Conservation (phyloP, 75 land plant species). For the Chamaecyparis obtusa region DNA sequence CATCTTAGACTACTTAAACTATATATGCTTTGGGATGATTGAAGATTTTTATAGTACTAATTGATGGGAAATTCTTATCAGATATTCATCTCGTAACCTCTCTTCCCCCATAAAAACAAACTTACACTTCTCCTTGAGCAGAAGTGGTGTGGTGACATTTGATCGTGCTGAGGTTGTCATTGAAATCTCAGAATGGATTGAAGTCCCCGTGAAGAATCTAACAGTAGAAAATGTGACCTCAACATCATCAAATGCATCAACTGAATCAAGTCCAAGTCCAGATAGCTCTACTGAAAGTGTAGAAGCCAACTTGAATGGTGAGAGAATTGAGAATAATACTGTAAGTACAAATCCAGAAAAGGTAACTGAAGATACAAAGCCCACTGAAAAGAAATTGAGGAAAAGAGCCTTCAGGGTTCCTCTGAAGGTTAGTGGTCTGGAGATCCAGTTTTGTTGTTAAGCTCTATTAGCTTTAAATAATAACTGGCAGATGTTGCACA, state of each 20-base stretch:
- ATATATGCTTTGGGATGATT: background rate
- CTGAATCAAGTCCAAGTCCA: constrained; percentile 25
- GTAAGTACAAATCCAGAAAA: constrained; percentile 26
- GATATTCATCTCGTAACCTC: constrained; percentile 78
- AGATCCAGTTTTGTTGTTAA: background rate
- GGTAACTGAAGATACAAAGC: constrained; percentile 19
- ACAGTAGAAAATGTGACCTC: constrained; percentile 48
- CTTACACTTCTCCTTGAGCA: constrained; percentile 83
- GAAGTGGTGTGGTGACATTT: constrained; percentile 82
- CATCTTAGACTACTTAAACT: background rate
- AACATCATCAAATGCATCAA: constrained; percentile 32
- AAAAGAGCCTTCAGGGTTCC: constrained; percentile 82
- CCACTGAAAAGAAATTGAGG: constrained; percentile 75
- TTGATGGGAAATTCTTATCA: constrained; percentile 16
- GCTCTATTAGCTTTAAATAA: background rate
- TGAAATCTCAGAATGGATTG: constrained; percentile 89
- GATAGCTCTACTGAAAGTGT: constrained; percentile 24
- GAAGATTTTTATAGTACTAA: background rate
- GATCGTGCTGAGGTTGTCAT: constrained; percentile 92
- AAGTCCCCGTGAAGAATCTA: constrained; percentile 65
- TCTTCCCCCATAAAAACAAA: constrained; percentile 86
- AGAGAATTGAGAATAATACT: constrained; percentile 16
- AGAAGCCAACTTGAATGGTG: constrained; percentile 21
- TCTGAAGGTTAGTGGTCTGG: constrained; percentile 50
- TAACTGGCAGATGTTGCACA: background rate